Conservation (phyloP, 2,329 filamentous ascomycete genomes). For the Laburnicola sp. region DNA sequence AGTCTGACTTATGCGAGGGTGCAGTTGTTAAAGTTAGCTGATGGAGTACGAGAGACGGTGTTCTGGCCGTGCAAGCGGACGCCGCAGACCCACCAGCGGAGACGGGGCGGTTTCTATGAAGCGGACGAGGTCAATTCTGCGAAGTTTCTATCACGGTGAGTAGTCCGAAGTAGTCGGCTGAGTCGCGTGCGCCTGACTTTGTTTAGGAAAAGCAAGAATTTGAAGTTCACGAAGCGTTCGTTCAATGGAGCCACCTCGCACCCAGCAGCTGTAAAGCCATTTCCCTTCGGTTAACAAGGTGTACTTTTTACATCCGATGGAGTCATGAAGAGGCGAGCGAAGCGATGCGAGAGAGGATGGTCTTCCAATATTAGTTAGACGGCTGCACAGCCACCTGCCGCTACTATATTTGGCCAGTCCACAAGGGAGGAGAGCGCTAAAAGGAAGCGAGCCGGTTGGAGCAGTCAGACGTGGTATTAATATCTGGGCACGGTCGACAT, state of each 20-base stretch:
- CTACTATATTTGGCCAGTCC: slow-evolving; percentile 1
- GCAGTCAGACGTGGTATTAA: neutral
- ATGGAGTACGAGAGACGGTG: neutral
- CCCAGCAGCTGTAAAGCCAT: no score
- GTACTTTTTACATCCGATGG: no score
- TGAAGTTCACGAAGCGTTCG: neutral
- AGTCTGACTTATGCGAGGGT: neutral
- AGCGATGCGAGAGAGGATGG: neutral
- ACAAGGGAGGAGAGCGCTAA: neutral
- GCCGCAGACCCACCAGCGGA: slow-evolving; percentile 7
- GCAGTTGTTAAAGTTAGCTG: neutral
- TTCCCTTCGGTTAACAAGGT: no score
- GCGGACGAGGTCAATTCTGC: neutral
- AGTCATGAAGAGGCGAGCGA: no score
- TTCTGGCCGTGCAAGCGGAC: neutral
- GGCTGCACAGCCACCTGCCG: slow-evolving; percentile 1
- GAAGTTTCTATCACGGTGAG: neutral
- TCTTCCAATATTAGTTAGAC: neutral
- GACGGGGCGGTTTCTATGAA: slow-evolving; percentile 3
- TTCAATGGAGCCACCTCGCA: neutral
- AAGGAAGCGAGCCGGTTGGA: neutral
- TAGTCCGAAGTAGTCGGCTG: slow-evolving; percentile 2
- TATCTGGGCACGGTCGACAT: neutral
- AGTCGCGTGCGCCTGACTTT: slow-evolving; percentile 8
- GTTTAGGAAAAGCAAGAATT: slow-evolving; percentile 2